Percentiles rank a stretch among this genome's conserved stretches.
phyloP scores from a whole-genome alignment of 2,329 filamentous ascomycete species.

The Fusarium marasasianum region DNA sequence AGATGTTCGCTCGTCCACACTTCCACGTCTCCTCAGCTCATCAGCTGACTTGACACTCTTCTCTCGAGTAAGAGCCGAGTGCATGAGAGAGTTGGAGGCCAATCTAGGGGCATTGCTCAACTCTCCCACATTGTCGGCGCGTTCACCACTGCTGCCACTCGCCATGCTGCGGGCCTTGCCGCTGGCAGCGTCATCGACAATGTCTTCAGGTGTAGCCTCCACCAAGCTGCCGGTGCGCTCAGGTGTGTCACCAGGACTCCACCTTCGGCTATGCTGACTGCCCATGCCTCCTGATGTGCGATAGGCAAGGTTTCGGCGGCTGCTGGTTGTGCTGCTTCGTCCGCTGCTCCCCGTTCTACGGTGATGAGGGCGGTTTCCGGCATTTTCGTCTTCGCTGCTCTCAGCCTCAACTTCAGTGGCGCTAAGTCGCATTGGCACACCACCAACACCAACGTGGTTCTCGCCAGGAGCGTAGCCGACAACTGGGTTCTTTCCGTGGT shows the following conservation, averaged over 20 bases:
- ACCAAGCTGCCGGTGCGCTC: conserved; percentile 64
- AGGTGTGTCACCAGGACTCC: conserved; percentile 65
- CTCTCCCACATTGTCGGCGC: conserved; percentile 68
- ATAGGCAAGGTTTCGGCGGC: conserved; percentile 59
- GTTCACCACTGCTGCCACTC: conserved; percentile 68
- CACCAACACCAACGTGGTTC: conserved; percentile 78
- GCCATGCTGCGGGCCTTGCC: conserved; percentile 60
- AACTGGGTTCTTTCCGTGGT: conserved; percentile 82
- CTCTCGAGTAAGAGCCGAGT: conserved; percentile 68
- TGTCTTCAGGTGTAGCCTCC: conserved; percentile 51
- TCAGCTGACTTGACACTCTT: conserved; percentile 75
- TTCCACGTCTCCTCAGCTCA: conserved; percentile 79
- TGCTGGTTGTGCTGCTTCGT: conserved; percentile 71
- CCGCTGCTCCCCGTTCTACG: conserved; percentile 79
- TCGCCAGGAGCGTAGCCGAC: conserved; percentile 81
- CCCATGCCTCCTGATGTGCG: conserved; percentile 60
- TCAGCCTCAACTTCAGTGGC: conserved; percentile 95
- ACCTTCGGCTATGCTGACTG: conserved; percentile 54
- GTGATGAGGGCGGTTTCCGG: conserved; percentile 65
- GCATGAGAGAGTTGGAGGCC: conserved; percentile 66
- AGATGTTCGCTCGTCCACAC: conserved; percentile 83
- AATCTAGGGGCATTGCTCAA: conserved; percentile 60
- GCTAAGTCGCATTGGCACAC: conserved; percentile 89
- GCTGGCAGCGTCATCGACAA: conserved; percentile 55
- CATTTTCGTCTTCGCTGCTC: conserved; percentile 80